Evolutionary conservation across 768 basidiomycete species (phyloP), one percentile per base, ranked within the genome.

Genomic region (Collybiopsis luxurians): DNA sequence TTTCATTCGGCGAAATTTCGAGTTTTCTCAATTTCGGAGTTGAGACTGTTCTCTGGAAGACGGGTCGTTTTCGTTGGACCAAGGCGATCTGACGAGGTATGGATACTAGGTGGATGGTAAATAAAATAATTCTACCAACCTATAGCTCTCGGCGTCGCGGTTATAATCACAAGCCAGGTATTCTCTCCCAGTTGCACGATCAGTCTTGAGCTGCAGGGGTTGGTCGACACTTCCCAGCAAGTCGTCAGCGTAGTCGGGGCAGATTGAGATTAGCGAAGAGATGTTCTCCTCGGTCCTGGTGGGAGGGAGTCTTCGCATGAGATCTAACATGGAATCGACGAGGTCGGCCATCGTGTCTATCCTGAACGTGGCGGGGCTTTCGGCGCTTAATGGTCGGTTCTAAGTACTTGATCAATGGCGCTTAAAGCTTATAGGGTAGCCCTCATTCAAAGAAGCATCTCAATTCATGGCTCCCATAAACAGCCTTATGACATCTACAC

Each of bases 71-170:
- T 91, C 88, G 69, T 98, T 99, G 21, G 95, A 95, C 95, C 96
- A 98, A 7, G 97, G 97, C 2, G 97, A 99, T 65, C 96, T 99
- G n/a, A n/a, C n/a, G n/a, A n/a, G n/a, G n/a, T n/a, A n/a, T n/a
- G n/a, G n/a, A n/a, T n/a, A n/a, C n/a, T 5, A 34, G 31, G 6
- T 5, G 31, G 5, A 5, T 6, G 13, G 13, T 6, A 34, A 34
- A 13, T 5, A 13, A 6, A 6, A 34, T 34, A 34, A 13, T 34
- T 5, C 31, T 5, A 13, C 31, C 13, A 6, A 91, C 93, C 95
- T 79, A 69, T 90, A 93, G 67, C 90, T 89, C 64, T 95, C 92
- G 11, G 92, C 93, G 68, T 95, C 94, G 30, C 89, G 79, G 73
- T 95, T 95, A 66, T 95, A 97, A 68, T 95, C 92, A 67, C 95